Evolutionary conservation across 805 yeast species (phyloP).

Genomic region (Candida krabiensis): DNA sequence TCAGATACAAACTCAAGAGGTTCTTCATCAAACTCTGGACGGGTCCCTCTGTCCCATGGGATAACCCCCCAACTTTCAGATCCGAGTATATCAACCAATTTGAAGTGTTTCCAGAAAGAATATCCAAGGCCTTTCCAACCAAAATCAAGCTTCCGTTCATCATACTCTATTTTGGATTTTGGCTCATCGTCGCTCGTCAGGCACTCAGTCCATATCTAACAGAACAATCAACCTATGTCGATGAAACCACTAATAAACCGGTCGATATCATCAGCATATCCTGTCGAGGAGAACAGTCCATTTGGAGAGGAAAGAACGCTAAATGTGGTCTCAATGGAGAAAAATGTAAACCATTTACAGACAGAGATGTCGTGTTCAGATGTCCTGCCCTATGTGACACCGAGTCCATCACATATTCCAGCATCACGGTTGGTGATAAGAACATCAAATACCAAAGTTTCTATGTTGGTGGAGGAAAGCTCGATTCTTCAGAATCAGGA

Average conservation of each 20-base stretch:
- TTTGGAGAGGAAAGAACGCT: conserved; percentile 78
- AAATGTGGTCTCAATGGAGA: conserved; percentile 73
- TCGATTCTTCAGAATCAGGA: conserved; percentile 10
- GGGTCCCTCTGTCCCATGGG: conserved; percentile 54
- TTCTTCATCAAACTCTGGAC: conserved; percentile 40
- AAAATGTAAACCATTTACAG: conserved; percentile 50
- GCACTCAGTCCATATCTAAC: conserved; percentile 48
- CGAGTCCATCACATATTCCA: conserved; percentile 73
- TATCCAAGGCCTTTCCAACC: conserved; percentile 32
- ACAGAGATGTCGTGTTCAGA: conserved; percentile 53
- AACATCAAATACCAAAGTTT: conserved; percentile 68
- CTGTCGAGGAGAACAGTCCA: conserved; percentile 43
- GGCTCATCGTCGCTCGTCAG: conserved; percentile 43
- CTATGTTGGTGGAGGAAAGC: conserved; percentile 75
- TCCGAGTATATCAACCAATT: conserved; percentile 25
- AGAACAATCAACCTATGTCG: conserved; percentile 36
- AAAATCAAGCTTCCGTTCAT: conserved; percentile 32
- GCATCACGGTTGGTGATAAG: conserved; percentile 69
- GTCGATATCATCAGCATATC: conserved; percentile 43
- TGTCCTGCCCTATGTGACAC: conserved; percentile 90
- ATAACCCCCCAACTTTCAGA: conserved; percentile 45
- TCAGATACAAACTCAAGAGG: conserved; percentile 2
- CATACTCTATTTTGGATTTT: conserved; percentile 41
- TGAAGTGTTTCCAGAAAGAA: conserved; percentile 44
- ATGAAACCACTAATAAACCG: conserved; percentile 9